phyloP scores from a whole-genome alignment of 306 rosid species.

The Trifolium fragiferum region DNA sequence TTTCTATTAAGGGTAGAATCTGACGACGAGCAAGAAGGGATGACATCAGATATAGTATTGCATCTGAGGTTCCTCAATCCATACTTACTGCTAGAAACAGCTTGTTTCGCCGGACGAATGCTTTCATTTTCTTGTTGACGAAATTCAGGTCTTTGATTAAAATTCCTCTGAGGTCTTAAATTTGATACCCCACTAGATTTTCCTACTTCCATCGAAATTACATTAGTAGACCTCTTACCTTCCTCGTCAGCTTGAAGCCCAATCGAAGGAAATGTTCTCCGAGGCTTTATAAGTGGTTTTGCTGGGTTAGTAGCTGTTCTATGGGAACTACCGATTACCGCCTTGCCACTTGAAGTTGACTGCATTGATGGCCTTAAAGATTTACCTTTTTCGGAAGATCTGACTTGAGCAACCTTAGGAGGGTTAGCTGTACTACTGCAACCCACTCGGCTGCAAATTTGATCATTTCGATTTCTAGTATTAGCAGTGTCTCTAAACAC shows the following conservation, averaged over 20 bases:
- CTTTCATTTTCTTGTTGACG: conserved; percentile 55
- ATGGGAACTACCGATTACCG: conserved; percentile 70
- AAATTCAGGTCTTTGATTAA: conserved; percentile 56
- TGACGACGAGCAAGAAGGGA: conserved; percentile 59
- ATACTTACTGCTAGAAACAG: conserved; percentile 58
- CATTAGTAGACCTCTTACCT: conserved; percentile 44
- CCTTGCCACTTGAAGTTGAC: conserved; percentile 57
- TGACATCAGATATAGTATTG: conserved; percentile 66
- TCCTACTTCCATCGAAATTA: conserved; percentile 49
- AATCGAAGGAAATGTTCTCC: conserved; percentile 51
- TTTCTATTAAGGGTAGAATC: conserved; percentile 52
- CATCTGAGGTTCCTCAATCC: conserved; percentile 65
- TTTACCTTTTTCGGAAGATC: conserved; percentile 57
- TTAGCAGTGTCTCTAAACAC: conserved; percentile 62
- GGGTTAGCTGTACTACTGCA: conserved; percentile 62
- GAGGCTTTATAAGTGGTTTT: conserved; percentile 51
- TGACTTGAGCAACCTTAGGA: conserved; percentile 57
- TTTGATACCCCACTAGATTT: conserved; percentile 55
- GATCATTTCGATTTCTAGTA: conserved; percentile 57
- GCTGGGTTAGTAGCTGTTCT: conserved; percentile 51
- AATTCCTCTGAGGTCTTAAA: conserved; percentile 55
- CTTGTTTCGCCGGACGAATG: conserved; percentile 45
- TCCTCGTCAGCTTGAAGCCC: conserved; percentile 46
- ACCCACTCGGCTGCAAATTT: conserved; percentile 57
- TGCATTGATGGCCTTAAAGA: conserved; percentile 54